These are phyloP conservation scores for Phytophthora europaea DNA, from an alignment of 352 stramenopile genomes.

Conservation along the genomic window DNA sequence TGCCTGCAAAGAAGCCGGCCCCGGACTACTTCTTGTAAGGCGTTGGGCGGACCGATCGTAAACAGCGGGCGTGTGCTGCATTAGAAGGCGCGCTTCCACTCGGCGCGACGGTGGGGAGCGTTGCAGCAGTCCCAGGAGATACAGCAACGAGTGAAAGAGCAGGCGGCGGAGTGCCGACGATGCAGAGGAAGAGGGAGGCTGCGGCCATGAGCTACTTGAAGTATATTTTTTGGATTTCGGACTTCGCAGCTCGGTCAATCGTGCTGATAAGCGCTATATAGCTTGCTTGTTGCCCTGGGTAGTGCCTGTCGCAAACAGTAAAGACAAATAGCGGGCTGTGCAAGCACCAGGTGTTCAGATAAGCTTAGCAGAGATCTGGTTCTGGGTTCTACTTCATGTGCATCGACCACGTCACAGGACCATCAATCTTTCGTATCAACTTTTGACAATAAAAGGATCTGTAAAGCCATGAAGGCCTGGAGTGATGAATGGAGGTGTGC, in stretches of 20 bases:
- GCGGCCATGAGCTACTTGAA: conserved; percentile 35
- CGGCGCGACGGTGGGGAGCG: conserved; percentile 24
- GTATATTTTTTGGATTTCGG: conserved; percentile 45
- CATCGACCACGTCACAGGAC: conserved; percentile 5
- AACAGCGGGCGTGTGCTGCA: conserved; percentile 41
- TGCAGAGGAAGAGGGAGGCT: conserved; percentile 16
- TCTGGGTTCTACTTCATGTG: not conserved
- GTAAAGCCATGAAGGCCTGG: conserved; percentile 57
- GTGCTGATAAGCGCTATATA: conserved; percentile 22
- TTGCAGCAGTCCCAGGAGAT: conserved; percentile 32
- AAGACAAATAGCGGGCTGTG: conserved; percentile 22
- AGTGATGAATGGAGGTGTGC: conserved; percentile 76
- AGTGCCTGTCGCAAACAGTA: conserved; percentile 17
- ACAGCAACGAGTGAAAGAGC: conserved; percentile 12
- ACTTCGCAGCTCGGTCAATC: conserved; percentile 21
- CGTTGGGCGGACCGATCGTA: conserved; percentile 28
- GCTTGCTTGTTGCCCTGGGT: conserved; percentile 18
- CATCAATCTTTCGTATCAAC: conserved; percentile 21
- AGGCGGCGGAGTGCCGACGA: conserved; percentile 14
- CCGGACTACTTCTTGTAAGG: conserved; percentile 99
- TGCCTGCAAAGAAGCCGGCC: conserved; percentile 98
- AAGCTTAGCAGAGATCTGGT: not conserved
- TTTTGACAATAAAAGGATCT: conserved; percentile 21
- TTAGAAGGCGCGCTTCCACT: conserved; percentile 48
- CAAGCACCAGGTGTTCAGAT: not conserved